Base-by-base conservation (phyloP, 2,329 filamentous ascomycete species). In the Ascochyta pisi region DNA sequence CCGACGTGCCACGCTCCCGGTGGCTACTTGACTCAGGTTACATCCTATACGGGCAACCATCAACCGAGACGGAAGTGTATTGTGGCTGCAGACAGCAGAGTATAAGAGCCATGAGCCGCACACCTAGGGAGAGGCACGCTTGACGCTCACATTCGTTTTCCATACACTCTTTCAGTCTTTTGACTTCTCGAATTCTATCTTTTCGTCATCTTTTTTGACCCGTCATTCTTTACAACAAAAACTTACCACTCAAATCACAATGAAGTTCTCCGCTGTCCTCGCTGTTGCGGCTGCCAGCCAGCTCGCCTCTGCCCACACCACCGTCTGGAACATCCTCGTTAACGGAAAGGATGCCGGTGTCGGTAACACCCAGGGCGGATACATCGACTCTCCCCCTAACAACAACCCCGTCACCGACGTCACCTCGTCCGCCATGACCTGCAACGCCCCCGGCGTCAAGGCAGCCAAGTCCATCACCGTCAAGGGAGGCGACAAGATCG, bases 401-500 rank as follows among this genome's bases (percentile, higher is more conserved):
- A 77, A 77, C 69, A 61, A 54, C 58, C 73, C 74, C 38, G 53
- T 76, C 53, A 64, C 50, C 6, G 69, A 77, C 57, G 74, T 77
- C 35, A 70, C 68, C 19, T 73, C 70, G 27, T 61, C 61, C 39
- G 58, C 61, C 41, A 71, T 77, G 58, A 63, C 66, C 41, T 77
- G 74, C 71, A 77, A 77, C 45, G 68, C 69, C 29, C 65, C 69
- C 48, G 62, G 60, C 58, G 63, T 60, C 37, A 67, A 69, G 31
- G 67, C 72, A n/a, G 60, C 78, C 16, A 73, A 78, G 65, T 77
- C 79, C 6, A 76, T 82, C 63, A 68, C 72, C 2, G 81, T 83
- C 57, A 78, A 78, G 52, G 77, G 64, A 35, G 83, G 83, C 57
- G 80, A 82, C 63, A 77, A 77, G 64, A 62, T 84, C 37, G 63